These are phyloP conservation scores for Solanum hybrid DNA, from an alignment of 305 asterid genomes.

Conservation along the genomic window DNA sequence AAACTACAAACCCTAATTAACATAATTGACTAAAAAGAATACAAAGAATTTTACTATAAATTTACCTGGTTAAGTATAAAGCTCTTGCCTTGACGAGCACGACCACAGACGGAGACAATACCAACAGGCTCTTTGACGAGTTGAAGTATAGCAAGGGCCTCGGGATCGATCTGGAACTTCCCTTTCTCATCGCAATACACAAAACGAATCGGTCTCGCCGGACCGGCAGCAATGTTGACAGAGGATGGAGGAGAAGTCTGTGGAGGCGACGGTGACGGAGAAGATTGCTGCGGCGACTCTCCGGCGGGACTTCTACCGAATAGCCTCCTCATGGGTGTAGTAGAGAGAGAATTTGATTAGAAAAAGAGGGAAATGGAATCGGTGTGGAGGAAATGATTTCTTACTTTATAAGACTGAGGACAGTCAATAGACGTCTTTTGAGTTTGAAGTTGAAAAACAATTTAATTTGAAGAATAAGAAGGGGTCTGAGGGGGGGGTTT, in stretches of 20 bases:
- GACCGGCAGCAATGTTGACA: conserved; percentile 44
- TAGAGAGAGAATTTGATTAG: neutral
- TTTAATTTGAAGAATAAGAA: neutral
- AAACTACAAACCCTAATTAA: neutral
- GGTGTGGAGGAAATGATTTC: neutral
- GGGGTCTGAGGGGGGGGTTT: neutral
- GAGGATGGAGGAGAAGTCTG: neutral
- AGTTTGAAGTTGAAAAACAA: neutral
- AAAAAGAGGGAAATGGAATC: conserved; percentile 6
- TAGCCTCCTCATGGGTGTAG: conserved; percentile 37
- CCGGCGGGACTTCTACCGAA: conserved; percentile 37
- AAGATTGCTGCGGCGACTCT: conserved; percentile 33
- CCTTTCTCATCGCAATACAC: conserved; percentile 85
- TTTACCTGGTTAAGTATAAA: conserved; percentile 75
- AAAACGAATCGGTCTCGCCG: conserved; percentile 88
- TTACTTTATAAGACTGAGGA: neutral
- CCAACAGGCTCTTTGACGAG: conserved; percentile 89
- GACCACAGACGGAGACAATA: conserved; percentile 95
- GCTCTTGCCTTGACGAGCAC: conserved; percentile 98
- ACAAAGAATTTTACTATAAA: neutral
- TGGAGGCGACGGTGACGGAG: conserved; percentile 31
- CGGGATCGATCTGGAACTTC: conserved; percentile 89
- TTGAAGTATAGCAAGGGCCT: conserved; percentile 90
- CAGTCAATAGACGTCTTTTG: neutral
- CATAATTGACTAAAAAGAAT: neutral